Conservation (phyloP, 495 filamentous ascomycete species). For the Bombardia bombarda region DNA sequence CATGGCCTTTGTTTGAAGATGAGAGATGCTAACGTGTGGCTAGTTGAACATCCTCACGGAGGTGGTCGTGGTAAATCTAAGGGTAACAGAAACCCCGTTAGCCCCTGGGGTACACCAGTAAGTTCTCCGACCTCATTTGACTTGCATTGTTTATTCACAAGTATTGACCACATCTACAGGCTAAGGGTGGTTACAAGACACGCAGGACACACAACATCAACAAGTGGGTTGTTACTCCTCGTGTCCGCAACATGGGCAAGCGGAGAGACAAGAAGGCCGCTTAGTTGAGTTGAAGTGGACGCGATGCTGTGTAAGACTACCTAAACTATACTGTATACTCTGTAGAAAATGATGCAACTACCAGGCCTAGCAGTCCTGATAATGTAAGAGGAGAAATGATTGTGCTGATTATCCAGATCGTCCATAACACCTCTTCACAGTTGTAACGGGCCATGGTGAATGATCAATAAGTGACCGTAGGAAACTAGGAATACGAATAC, state of each 20-base stretch:
- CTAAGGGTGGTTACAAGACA: slow-evolving; percentile 97
- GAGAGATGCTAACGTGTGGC: slow-evolving; percentile 18
- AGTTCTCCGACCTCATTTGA: slow-evolving; percentile 26
- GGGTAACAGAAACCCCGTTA: slow-evolving; percentile 89
- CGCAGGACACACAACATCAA: slow-evolving; percentile 66
- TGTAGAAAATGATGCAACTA: no score
- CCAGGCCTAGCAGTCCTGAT: no score
- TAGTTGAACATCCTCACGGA: slow-evolving; percentile 90
- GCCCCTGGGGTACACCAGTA: slow-evolving; percentile 94
- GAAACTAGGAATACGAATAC: no score
- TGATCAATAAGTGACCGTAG: no score
- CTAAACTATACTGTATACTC: slow-evolving; percentile 23
- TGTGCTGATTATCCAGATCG: neutral
- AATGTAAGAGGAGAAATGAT: neutral
- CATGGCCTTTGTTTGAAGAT: neutral
- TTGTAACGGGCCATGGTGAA: no score
- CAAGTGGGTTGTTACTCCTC: slow-evolving; percentile 68
- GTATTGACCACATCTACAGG: slow-evolving; percentile 43
- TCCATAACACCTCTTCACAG: no score
- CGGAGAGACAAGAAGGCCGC: slow-evolving; percentile 42
- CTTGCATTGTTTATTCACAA: neutral
- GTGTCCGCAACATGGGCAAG: slow-evolving; percentile 72
- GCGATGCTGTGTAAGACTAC: slow-evolving; percentile 7
- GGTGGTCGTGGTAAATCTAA: slow-evolving; percentile 98
- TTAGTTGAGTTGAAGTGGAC: slow-evolving; percentile 10